Conservation (phyloP, 768 basidiomycete genomes). For the Auriscalpium orientale region DNA sequence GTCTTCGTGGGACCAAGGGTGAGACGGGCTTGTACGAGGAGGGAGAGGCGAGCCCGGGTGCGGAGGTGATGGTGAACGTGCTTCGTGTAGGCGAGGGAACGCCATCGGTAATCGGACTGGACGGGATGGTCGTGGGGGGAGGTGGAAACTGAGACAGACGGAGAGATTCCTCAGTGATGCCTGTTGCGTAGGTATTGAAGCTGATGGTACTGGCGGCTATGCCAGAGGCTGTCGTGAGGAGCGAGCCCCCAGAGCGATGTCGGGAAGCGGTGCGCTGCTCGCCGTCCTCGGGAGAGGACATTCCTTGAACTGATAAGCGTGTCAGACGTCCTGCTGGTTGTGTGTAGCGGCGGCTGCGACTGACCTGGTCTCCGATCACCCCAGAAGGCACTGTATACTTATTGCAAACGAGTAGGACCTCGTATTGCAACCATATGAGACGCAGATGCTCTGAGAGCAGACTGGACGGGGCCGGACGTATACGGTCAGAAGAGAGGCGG, state of each 20-base stretch:
- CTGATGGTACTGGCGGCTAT: constrained; percentile 51
- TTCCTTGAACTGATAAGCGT: not conserved
- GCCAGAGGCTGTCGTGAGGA: constrained; percentile 48
- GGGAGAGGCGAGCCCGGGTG: not conserved
- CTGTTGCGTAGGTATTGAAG: constrained; percentile 26
- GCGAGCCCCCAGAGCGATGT: constrained; percentile 33
- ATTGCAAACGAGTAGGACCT: no score
- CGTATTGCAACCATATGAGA: no score
- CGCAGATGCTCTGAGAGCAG: no score
- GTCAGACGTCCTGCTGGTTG: no score
- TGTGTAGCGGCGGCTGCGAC: no score
- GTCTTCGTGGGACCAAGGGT: not conserved
- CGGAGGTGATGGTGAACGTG: constrained; percentile 2
- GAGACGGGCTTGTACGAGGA: not conserved
- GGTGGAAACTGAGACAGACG: constrained; percentile 45
- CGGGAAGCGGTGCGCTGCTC: not conserved
- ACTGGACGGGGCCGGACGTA: no score
- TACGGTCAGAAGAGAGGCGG: no score
- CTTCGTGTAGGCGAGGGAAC: constrained; percentile 14
- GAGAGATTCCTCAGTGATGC: constrained; percentile 24
- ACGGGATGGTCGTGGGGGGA: constrained; percentile 34
- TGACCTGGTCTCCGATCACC: no score
- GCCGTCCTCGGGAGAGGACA: constrained; percentile 1
- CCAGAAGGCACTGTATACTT: no score
- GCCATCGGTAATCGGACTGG: constrained; percentile 25